Evolutionary conservation across 768 basidiomycete genomes (phyloP).

Genomic region (Gymnopilus dilepis): DNA sequence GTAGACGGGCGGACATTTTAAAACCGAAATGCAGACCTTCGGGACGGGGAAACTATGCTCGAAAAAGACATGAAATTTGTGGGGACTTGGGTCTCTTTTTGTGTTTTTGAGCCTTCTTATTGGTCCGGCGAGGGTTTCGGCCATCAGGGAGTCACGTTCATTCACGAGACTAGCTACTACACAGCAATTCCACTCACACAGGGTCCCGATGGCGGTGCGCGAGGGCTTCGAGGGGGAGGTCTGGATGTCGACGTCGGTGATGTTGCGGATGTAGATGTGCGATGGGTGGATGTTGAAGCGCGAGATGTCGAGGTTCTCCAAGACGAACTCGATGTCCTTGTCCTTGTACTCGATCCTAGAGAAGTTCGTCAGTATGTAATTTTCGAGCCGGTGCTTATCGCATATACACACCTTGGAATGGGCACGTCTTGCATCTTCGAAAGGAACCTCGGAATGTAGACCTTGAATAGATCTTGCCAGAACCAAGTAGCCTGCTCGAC

Average conservation of each 20-base stretch:
- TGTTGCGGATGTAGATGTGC: constrained; percentile 73
- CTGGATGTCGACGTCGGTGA: constrained; percentile 59
- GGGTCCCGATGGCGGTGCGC: constrained; percentile 59
- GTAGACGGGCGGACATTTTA: too few species aligned
- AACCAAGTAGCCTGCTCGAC: constrained; percentile 74
- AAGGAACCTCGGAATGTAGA: constrained; percentile 70
- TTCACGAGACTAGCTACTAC: too few species aligned
- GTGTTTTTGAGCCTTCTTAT: too few species aligned
- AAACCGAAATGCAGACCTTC: too few species aligned
- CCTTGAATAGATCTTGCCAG: constrained; percentile 82
- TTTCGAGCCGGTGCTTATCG: background rate
- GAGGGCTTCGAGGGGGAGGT: constrained; percentile 39
- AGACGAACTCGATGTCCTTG: constrained; percentile 68
- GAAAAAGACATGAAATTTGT: too few species aligned
- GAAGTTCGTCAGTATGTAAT: background rate
- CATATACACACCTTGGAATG: constrained; percentile 60
- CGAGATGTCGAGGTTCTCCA: constrained; percentile 76
- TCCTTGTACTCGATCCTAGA: constrained; percentile 75
- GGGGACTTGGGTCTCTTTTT: too few species aligned
- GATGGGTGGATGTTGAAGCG: constrained; percentile 70
- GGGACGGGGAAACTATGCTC: too few species aligned
- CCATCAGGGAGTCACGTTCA: too few species aligned
- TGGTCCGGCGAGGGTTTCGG: too few species aligned
- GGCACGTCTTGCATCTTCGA: constrained; percentile 62
- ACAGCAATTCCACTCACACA: too few species aligned